Percentiles rank a stretch among this genome's conserved stretches.
These are phyloP conservation scores for Carex arenaria DNA, from an alignment of 202 grass and related monocot genomes.

Conservation along the genomic window DNA sequence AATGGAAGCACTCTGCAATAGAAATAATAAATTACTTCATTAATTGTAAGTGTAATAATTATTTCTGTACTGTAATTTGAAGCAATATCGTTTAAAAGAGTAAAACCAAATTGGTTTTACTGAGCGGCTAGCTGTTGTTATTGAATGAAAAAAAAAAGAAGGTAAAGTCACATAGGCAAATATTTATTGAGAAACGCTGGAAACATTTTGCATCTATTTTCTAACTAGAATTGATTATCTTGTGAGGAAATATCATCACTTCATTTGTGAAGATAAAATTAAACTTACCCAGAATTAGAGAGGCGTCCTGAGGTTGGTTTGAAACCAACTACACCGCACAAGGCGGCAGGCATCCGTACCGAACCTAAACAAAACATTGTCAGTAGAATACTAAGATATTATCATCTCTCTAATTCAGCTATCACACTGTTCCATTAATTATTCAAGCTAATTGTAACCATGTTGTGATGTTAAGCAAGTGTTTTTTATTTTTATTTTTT, in stretches of 20 bases:
- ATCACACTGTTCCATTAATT: neutral
- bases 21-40: neutral
- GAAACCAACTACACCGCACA: slow-evolving; percentile 89
- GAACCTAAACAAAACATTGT: slow-evolving; percentile 40
- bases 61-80: neutral
- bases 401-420: neutral
- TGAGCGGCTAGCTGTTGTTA: neutral
- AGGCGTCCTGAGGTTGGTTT: slow-evolving; percentile 81
- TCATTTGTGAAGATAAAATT: neutral
- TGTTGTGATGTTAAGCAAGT: too few relatives aligned
- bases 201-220: neutral
- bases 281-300: slow-evolving; percentile 60
- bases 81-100: neutral
- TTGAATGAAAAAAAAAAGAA: neutral
- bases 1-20: slow-evolving; percentile 76
- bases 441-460: too few relatives aligned
- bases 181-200: neutral
- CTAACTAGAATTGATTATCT: neutral
- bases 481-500: too few relatives aligned
- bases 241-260: neutral
- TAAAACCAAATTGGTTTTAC: neutral
- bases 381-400: neutral
- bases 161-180: neutral
- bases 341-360: slow-evolving; percentile 77
- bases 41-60: neutral